Percentiles rank a stretch among this genome's conserved stretches.
phyloP scores from a whole-genome alignment of 768 basidiomycete species.

The Russula virescens region DNA sequence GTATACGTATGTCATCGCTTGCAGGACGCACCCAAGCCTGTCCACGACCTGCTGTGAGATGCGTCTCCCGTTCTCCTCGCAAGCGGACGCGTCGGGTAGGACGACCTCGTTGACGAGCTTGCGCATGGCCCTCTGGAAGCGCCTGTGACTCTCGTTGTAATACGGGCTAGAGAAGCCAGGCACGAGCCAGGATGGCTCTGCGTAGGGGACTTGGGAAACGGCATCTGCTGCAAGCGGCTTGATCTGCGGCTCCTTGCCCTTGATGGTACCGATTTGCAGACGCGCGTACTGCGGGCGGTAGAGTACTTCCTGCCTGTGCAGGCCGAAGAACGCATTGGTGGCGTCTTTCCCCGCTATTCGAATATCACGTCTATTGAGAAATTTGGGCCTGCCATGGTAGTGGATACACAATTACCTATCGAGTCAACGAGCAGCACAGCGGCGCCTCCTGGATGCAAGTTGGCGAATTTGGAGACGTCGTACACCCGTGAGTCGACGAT shows the following conservation, averaged over 20 bases:
- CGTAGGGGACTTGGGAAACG: slow-evolving; percentile 76
- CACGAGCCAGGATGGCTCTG: slow-evolving; percentile 77
- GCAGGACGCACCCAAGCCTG: slow-evolving; percentile 61
- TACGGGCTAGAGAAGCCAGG: slow-evolving; percentile 69
- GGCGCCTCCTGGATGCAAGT: slow-evolving; percentile 81
- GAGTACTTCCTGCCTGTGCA: slow-evolving; percentile 81
- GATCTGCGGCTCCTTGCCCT: slow-evolving; percentile 52
- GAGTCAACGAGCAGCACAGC: slow-evolving; percentile 62
- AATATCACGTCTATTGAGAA: neutral
- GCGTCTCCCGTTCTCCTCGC: slow-evolving; percentile 84
- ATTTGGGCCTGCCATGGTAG: neutral
- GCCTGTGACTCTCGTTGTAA: slow-evolving; percentile 65
- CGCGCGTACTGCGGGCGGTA: slow-evolving; percentile 65
- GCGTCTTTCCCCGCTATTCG: slow-evolving; percentile 61
- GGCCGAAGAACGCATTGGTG: slow-evolving; percentile 76
- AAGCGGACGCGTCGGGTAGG: slow-evolving; percentile 62
- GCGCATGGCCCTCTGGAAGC: slow-evolving; percentile 71
- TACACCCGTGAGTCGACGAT: slow-evolving; percentile 78
- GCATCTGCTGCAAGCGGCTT: slow-evolving; percentile 51
- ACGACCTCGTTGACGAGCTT: slow-evolving; percentile 74
- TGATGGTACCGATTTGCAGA: slow-evolving; percentile 58
- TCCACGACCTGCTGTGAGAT: slow-evolving; percentile 82
- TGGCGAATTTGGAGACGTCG: slow-evolving; percentile 72
- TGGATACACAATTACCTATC: slow-evolving; percentile 43
- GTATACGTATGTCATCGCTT: neutral